Base-by-base conservation (phyloP, 108 stramenopile species). In the Cyclotella cryptica region DNA sequence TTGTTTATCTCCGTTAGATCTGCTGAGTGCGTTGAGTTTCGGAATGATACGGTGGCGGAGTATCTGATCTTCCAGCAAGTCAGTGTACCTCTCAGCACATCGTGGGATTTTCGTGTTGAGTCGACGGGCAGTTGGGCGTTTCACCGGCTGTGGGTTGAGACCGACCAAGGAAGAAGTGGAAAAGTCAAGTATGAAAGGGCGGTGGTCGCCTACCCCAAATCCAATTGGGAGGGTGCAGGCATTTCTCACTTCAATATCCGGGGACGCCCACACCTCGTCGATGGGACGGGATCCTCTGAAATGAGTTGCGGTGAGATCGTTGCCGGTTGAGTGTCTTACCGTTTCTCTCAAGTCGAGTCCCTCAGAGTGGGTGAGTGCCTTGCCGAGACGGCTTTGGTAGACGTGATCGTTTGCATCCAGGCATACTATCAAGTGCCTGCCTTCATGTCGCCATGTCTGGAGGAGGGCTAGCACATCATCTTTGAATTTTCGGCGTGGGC, bases 371-470 rank as follows among this genome's bases (percentile, higher is more conserved):
- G 64, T 53, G 0, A 78, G 43, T 7, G 29, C 41, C 13, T 30
- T 12, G 3, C 71, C 60, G 10, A 78, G 19, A 8, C 22, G 21
- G 14, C 52, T 54, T 8, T 19, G n/a, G 17, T 69, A 77, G 58
- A 77, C 35, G 22, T 69, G 21, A 17, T 77, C 69, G 3, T 77
- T 77, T 10, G 53, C 54, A 39, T 77, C 75, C 28, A 77, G 10
- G 22, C 59, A 71, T 0, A 77, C 46, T 10, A 77, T 42, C 5
- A 77, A 0, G 1, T 46, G 3, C 7, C 55, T 42, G 1, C 75
- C 75, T 19, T 69, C 69, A 7, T 61, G 21, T 18, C 40, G 18
- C 47, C 63, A 21, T 66, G 35, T 0, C 42, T 13, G 3, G 9
- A 78, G 30, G 4, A 35, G 35, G 4, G 35, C 35, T 5, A 35